Evolutionary conservation across 2,329 filamentous ascomycete genomes (phyloP).

Genomic region (Biscogniauxia mediterranea): DNA sequence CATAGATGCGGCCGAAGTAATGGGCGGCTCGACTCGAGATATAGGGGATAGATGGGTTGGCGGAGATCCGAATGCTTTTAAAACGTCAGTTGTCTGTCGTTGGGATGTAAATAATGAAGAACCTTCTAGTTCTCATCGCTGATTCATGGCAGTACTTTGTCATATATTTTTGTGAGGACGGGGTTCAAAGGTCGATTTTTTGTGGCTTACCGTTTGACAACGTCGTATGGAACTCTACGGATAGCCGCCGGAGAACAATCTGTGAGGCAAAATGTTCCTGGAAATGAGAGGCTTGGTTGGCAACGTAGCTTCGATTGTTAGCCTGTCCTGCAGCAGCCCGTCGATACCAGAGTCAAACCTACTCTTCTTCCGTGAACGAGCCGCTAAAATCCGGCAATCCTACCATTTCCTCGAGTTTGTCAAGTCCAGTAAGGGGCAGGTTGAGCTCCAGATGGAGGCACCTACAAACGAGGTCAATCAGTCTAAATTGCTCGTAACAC

Average conservation of each 20-base stretch:
- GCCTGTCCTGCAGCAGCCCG: not conserved
- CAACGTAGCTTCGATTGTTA: slow-evolving; percentile 31
- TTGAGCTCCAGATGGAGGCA: slow-evolving; percentile 58
- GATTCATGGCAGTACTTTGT: not conserved
- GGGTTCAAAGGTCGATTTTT: not conserved
- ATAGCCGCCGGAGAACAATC: slow-evolving; percentile 54
- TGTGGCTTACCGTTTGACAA: slow-evolving; percentile 49
- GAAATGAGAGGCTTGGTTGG: slow-evolving; percentile 51
- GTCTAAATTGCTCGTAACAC: slow-evolving; percentile 1
- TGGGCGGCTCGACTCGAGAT: slow-evolving; percentile 13
- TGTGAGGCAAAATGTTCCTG: slow-evolving; percentile 60
- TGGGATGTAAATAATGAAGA: not conserved
- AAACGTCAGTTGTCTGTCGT: not conserved
- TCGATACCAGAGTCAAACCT: not conserved
- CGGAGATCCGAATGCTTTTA: slow-evolving; percentile 12
- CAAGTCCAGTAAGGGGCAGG: slow-evolving; percentile 53
- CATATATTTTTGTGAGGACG: not conserved
- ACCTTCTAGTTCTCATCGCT: not conserved
- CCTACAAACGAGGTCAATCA: slow-evolving; percentile 33
- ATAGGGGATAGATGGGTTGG: not conserved
- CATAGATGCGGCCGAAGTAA: slow-evolving; percentile 32
- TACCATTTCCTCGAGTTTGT: slow-evolving; percentile 51
- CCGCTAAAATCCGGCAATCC: slow-evolving; percentile 54
- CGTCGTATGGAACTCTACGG: slow-evolving; percentile 49
- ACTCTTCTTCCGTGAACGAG: slow-evolving; percentile 45